Conservation (phyloP, 352 stramenopile genomes). For the Thraustotheca clavata region DNA sequence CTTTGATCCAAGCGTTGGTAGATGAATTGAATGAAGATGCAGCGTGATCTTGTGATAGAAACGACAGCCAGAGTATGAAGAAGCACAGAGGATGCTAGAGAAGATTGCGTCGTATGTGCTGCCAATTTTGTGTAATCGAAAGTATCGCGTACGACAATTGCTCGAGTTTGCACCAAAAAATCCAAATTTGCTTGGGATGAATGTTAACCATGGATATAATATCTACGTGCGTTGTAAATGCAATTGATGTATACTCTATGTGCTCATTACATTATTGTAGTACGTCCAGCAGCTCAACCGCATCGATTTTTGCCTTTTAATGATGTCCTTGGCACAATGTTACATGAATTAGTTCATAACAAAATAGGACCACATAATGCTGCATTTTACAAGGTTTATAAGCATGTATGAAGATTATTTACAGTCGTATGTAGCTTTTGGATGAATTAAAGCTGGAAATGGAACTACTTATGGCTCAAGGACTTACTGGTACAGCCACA, state of each 20-base stretch:
- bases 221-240: constrained; percentile 59
- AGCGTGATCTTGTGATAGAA: constrained; percentile 4
- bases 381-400: constrained; percentile 47
- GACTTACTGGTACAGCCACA: constrained; percentile 29
- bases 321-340: constrained; percentile 53
- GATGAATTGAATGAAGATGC: not conserved
- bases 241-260: not conserved
- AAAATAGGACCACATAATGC: constrained; percentile 53
- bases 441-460: constrained; percentile 53
- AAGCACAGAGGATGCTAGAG: constrained; percentile 32
- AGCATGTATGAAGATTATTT: not conserved
- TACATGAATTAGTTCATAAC: constrained; percentile 70
- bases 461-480: constrained; percentile 46
- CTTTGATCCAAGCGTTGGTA: constrained; percentile 14
- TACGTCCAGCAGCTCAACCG: constrained; percentile 29
- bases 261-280: constrained; percentile 18
- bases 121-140: constrained; percentile 41
- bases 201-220: constrained; percentile 58
- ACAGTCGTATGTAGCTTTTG: constrained; percentile 27
- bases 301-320: constrained; percentile 40
- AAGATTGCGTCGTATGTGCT: constrained; percentile 40
- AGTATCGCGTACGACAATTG: constrained; percentile 44
- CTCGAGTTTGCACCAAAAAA: constrained; percentile 67
- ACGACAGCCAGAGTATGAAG: constrained; percentile 5
- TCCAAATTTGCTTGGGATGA: constrained; percentile 56